Conservation (phyloP, 2,329 filamentous ascomycete genomes). For the Penicillium capsulatum region DNA sequence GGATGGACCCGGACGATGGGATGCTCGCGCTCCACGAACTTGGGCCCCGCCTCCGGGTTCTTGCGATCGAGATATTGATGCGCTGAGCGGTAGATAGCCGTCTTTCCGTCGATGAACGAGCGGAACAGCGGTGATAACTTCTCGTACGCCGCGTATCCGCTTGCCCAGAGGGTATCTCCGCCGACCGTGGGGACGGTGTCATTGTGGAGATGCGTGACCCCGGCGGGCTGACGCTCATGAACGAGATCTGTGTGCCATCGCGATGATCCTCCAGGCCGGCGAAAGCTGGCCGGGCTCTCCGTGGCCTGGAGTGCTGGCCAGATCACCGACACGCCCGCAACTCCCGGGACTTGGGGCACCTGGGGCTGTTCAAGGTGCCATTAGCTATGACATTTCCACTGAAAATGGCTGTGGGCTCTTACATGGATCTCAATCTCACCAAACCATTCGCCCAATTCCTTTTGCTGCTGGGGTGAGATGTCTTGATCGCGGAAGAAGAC, state of each 20-base stretch:
- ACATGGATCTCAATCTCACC: conserved; percentile 67
- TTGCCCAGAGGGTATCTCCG: conserved; percentile 70
- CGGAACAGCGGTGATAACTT: conserved; percentile 68
- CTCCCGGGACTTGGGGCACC: conserved; percentile 65
- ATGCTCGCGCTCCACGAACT: conserved; percentile 63
- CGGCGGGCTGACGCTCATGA: conserved; percentile 66
- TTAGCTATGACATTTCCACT: not conserved
- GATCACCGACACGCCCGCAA: conserved; percentile 62
- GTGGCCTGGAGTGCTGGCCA: conserved; percentile 66
- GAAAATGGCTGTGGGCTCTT: conserved; percentile 9
- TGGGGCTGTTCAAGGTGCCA: conserved; percentile 54
- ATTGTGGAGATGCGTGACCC: conserved; percentile 66
- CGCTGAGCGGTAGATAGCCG: conserved; percentile 62
- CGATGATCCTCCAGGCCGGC: conserved; percentile 63
- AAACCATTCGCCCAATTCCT: conserved; percentile 59
- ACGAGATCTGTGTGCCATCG: conserved; percentile 69
- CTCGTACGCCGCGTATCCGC: conserved; percentile 67
- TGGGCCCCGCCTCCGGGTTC: conserved; percentile 57
- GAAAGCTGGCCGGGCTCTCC: conserved; percentile 59
- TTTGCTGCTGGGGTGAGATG: conserved; percentile 59
- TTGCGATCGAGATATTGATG: conserved; percentile 65
- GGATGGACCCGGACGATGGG: conserved; percentile 68
- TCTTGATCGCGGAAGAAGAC: conserved; percentile 65
- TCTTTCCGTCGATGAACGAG: conserved; percentile 63
- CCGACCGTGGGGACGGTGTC: conserved; percentile 62